Evolutionary conservation across 2,329 filamentous ascomycete genomes (phyloP), one percentile per base, ranked within the genome.

Genomic region (Ophioceras dolichostomum): DNA sequence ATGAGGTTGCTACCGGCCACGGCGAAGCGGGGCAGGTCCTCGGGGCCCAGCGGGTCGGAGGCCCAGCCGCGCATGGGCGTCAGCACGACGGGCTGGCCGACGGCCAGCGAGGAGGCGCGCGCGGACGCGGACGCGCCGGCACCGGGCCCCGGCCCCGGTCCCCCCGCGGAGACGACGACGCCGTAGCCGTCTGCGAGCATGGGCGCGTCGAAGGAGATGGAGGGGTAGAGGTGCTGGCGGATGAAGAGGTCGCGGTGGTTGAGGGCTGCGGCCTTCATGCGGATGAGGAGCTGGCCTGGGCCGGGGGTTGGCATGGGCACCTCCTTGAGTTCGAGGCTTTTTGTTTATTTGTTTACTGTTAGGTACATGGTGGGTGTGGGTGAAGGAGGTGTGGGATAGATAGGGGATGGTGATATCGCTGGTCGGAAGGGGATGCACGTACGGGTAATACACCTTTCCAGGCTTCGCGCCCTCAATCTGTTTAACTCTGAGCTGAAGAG

Each of bases 211-310:
- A 94, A 94, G 10, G 82, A 80, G 37, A 86, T 81, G 48, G 75
- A 81, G 0, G 89, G 89, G 65, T 96, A 96, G 29, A 94, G 76
- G 53, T 88, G 81, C 58, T 91, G 87, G 38, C 89, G 83, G 59
- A 94, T 83, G 64, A 95, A 96, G 48, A 94, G 76, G 58, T 96
- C 91, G 49, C 88, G 83, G 64, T 96, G 91, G 65, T 96, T 96
- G 36, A 96, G 76, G 12, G 89, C 82, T 1, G 80, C 83, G 36
- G 87, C 83, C 26, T 73, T 71, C 52, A 96, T 66, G 50, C 75
- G 76, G 43, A 96, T 65, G 6, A 93, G 67, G 46, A 94, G 65
- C 56, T 95, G 71, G 43, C 67, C 67, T 13, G 73, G 70, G 19
- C 73, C 70, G 0, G 80, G 80, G 2, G 63, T 65, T 19, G 81